These are phyloP conservation scores for Penicillium ochrochloron DNA, from an alignment of 495 filamentous ascomycete genomes.

Conservation along the genomic window DNA sequence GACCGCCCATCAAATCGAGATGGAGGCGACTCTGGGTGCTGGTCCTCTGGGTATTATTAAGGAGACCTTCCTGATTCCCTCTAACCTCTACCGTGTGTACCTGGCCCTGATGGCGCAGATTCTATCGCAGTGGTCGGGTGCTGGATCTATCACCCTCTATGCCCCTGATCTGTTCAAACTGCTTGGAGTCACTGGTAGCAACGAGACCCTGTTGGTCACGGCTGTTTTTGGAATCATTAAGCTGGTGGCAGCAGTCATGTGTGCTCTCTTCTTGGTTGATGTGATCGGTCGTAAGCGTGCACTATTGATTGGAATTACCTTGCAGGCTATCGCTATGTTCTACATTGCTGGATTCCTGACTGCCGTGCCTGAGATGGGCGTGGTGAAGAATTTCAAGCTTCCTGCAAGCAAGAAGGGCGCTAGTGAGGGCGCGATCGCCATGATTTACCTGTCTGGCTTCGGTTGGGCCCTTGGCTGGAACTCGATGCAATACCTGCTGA, in stretches of 20 bases:
- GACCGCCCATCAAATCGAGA: constrained; percentile 70
- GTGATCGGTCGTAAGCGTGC: constrained; percentile 74
- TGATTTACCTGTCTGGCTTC: constrained; percentile 68
- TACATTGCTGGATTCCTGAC: constrained; percentile 72
- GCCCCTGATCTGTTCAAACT: constrained; percentile 68
- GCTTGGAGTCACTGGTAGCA: constrained; percentile 63
- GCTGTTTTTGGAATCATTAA: constrained; percentile 75
- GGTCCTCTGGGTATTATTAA: constrained; percentile 59
- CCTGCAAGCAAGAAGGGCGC: constrained; percentile 37
- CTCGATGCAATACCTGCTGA: constrained; percentile 75
- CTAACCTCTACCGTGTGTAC: constrained; percentile 67
- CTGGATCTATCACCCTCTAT: constrained; percentile 68
- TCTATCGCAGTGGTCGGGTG: constrained; percentile 72
- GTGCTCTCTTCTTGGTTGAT: constrained; percentile 75
- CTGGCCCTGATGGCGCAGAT: constrained; percentile 63
- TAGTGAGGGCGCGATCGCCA: constrained; percentile 62
- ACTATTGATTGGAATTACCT: constrained; percentile 63
- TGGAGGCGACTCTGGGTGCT: constrained; percentile 62
- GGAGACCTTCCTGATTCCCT: constrained; percentile 62
- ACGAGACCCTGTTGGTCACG: constrained; percentile 67
- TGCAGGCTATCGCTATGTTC: constrained; percentile 67
- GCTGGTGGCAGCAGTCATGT: constrained; percentile 63
- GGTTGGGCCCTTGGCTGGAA: constrained; percentile 81
- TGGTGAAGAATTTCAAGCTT: constrained; percentile 34
- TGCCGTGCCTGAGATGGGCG: constrained; percentile 53